Evolutionary conservation across 2,329 filamentous ascomycete species (phyloP).

Genomic region (Monilinia aucupariae): DNA sequence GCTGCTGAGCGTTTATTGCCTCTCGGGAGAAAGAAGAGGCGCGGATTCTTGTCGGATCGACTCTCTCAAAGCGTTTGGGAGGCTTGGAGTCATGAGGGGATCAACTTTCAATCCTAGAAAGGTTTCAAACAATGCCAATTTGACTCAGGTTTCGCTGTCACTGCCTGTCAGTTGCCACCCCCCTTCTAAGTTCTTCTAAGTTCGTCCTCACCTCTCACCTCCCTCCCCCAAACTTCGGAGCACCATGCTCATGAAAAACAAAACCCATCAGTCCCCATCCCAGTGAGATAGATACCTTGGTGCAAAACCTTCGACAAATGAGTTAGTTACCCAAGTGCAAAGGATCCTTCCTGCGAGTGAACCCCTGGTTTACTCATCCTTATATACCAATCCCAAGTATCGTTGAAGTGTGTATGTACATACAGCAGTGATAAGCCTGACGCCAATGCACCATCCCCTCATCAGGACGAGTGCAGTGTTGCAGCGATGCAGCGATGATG

Average conservation of each 20-base stretch:
- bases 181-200: neutral
- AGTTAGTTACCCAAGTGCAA: neutral
- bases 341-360: neutral
- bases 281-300: neutral
- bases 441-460: neutral
- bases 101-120: neutral
- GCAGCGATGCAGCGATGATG: neutral
- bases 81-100: neutral
- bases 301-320: neutral
- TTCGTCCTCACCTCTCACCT: neutral
- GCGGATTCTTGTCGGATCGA: neutral
- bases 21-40: neutral
- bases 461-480: neutral
- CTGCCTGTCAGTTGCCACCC: neutral
- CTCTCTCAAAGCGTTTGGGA: neutral
- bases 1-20: neutral
- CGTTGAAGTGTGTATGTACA: too few relatives aligned
- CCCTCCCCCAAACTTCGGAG: neutral
- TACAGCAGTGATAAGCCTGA: constrained; percentile 3
- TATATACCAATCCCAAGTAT: too few relatives aligned
- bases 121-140: neutral
- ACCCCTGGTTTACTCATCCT: neutral
- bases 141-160: neutral
- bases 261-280: neutral
- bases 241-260: neutral